Evolutionary conservation across 2,329 filamentous ascomycete genomes (phyloP).

Genomic region (Rhynchosporium graminicola): DNA sequence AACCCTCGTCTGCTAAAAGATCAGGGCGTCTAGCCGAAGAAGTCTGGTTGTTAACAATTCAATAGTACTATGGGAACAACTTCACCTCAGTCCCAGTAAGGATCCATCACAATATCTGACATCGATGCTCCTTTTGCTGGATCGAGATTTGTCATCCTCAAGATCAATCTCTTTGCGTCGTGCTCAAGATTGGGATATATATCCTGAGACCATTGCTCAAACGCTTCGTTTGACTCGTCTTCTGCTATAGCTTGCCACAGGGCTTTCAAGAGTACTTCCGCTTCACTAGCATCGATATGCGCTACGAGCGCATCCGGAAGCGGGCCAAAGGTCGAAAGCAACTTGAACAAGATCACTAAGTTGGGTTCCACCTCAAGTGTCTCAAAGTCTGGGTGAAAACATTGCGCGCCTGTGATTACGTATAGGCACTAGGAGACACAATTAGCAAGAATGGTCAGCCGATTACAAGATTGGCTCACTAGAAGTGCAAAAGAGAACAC

Average conservation of each 20-base stretch:
- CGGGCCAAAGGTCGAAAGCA: conserved; percentile 39
- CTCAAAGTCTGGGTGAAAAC: conserved; percentile 34
- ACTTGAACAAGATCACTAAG: conserved; percentile 36
- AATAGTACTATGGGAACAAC: conserved; percentile 8
- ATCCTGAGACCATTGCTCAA: conserved; percentile 37
- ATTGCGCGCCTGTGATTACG: conserved; percentile 35
- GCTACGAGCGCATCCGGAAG: conserved; percentile 35
- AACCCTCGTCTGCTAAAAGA: too few species aligned
- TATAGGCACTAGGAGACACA: conserved; percentile 31
- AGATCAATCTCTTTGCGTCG: conserved; percentile 39
- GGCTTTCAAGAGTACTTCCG: conserved; percentile 30
- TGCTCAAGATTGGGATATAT: conserved; percentile 38
- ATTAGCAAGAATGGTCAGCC: conserved; percentile 13
- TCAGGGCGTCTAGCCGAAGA: too few species aligned
- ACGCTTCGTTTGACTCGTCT: conserved; percentile 29
- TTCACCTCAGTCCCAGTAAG: conserved; percentile 20
- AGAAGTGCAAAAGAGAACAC: conserved; percentile 27
- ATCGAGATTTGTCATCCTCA: conserved; percentile 40
- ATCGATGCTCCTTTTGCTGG: conserved; percentile 36
- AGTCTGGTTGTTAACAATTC: conserved; percentile 7
- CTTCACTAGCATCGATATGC: conserved; percentile 38
- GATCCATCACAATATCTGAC: conserved; percentile 20
- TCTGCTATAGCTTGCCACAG: conserved; percentile 30
- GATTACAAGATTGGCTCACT: conserved; percentile 20
- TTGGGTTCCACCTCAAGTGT: conserved; percentile 36